Percentiles rank a stretch among this genome's conserved stretches.
Conservation (phyloP, 306 rosid genomes). For the Ochetophila trinervis region DNA sequence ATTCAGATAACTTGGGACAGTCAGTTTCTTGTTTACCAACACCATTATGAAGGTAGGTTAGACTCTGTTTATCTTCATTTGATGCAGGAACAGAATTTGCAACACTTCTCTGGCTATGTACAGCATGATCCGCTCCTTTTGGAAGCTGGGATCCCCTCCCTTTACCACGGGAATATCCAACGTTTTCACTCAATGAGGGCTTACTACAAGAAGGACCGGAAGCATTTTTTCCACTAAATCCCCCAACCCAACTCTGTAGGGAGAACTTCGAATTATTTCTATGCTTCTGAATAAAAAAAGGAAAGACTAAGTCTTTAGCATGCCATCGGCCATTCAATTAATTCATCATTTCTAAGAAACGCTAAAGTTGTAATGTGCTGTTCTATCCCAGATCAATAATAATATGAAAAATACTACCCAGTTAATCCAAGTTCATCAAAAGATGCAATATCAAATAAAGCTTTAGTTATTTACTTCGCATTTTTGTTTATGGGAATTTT, state of each 20-base stretch:
- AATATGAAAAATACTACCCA: background rate
- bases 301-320: background rate
- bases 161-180: conserved; percentile 36
- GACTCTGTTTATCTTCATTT: conserved; percentile 34
- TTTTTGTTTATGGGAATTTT: no score
- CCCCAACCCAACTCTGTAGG: conserved; percentile 86
- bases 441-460: background rate
- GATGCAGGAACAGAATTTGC: conserved; percentile 34
- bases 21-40: conserved; percentile 35
- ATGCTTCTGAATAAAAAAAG: conserved; percentile 61
- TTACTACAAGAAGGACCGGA: conserved; percentile 39
- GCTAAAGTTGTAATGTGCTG: background rate
- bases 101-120: conserved; percentile 34
- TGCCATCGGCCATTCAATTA: background rate
- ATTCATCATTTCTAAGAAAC: background rate
- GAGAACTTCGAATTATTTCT: conserved; percentile 81
- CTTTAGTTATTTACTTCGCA: background rate
- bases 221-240: conserved; percentile 55
- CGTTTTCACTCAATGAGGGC: conserved; percentile 33
- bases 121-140: conserved; percentile 38
- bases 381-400: background rate
- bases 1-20: conserved; percentile 35
- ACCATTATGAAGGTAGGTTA: conserved; percentile 23
- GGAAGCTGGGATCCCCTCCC: conserved; percentile 41
- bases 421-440: no score